A percentile compares a stretch with the other conserved stretches of the same genome.
Conservation (phyloP, 177 flowering plant genomes). For the Vitis hybrid region DNA sequence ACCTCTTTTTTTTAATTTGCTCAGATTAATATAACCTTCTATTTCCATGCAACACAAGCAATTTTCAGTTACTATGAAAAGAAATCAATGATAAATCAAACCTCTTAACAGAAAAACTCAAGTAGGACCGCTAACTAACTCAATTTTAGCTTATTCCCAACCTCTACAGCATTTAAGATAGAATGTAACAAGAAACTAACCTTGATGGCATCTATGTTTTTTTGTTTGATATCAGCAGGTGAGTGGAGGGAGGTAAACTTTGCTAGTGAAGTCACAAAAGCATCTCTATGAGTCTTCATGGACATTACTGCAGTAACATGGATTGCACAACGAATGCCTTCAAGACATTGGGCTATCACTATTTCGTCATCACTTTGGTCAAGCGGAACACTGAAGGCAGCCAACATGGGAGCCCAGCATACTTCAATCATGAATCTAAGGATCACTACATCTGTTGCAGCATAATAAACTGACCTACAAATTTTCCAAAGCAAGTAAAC, state of each 20-base stretch:
- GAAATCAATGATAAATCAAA: not conserved
- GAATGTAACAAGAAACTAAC: conserved; percentile 33
- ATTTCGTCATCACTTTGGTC: conserved; percentile 97
- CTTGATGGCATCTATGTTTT: conserved; percentile 97
- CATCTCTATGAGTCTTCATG: conserved; percentile 99
- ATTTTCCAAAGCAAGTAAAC: conserved; percentile 19
- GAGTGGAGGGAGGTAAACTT: conserved; percentile 98
- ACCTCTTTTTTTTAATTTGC: too few relatives aligned
- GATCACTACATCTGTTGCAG: conserved; percentile 95
- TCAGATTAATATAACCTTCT: too few relatives aligned
- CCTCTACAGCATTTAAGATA: conserved; percentile 1
- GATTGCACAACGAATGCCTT: conserved; percentile 86
- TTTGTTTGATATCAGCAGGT: conserved; percentile 97
- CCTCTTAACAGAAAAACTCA: not conserved
- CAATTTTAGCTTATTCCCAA: not conserved
- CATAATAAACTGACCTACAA: conserved; percentile 97
- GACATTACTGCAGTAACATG: conserved; percentile 99
- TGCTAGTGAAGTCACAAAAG: conserved; percentile 95
- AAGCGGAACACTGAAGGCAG: conserved; percentile 99
- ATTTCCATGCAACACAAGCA: too few relatives aligned
- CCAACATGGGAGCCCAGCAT: conserved; percentile 99
- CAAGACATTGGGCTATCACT: conserved; percentile 73
- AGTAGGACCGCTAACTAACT: not conserved
- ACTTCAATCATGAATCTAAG: conserved; percentile 97
- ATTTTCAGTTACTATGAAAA: too few relatives aligned